Conservation (phyloP, 2,329 filamentous ascomycete species). For the Colletotrichum australisinense region DNA sequence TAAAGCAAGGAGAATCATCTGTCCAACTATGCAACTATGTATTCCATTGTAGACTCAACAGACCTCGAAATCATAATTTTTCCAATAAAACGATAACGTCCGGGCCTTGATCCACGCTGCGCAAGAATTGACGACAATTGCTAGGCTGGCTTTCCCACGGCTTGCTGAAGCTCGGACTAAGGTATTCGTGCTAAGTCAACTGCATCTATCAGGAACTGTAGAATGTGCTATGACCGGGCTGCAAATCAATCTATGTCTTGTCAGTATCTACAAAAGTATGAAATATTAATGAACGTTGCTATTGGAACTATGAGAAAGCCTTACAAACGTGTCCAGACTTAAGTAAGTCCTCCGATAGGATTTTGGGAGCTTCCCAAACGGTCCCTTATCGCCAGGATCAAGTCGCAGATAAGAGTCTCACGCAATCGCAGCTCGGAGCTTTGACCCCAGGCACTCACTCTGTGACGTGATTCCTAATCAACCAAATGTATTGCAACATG, state of each 20-base stretch:
- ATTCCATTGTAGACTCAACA: neutral
- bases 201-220: neutral
- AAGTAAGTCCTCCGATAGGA: slow-evolving; percentile 75
- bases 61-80: too few relatives aligned
- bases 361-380: slow-evolving; percentile 77
- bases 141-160: slow-evolving; percentile 77
- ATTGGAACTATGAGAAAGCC: too few relatives aligned
- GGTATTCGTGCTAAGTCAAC: neutral
- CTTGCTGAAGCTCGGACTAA: neutral
- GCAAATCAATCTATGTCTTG: neutral
- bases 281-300: too few relatives aligned
- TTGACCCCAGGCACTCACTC: slow-evolving; percentile 19
- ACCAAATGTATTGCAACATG: neutral
- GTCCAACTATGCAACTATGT: neutral
- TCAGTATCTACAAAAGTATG: too few relatives aligned
- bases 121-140: too few relatives aligned
- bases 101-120: too few relatives aligned
- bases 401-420: slow-evolving; percentile 21
- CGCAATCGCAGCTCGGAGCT: slow-evolving; percentile 24
- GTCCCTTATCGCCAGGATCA: slow-evolving; percentile 19
- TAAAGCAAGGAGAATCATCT: neutral
- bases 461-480: slow-evolving; percentile 19
- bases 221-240: neutral
- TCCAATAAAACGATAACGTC: too few relatives aligned
- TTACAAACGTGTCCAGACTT: too few relatives aligned